phyloP scores from a whole-genome alignment of 768 basidiomycete species.

The Rhodocollybia butyracea region DNA sequence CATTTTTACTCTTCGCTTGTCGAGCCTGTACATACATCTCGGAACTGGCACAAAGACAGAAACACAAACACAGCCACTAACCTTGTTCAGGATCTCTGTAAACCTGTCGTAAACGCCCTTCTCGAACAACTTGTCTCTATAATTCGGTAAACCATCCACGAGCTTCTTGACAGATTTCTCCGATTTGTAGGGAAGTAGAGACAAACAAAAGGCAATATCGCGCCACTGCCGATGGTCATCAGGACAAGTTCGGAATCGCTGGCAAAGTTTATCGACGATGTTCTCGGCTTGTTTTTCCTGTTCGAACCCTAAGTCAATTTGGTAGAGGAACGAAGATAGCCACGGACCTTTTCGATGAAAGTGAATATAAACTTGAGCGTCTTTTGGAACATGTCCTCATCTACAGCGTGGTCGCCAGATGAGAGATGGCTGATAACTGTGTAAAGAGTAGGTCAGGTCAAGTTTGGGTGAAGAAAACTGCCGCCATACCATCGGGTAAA shows the following conservation, averaged over 20 bases:
- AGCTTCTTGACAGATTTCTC: slow-evolving; percentile 96
- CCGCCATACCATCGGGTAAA: slow-evolving; percentile 78
- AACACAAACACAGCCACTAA: slow-evolving; percentile 21
- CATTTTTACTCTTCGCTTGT: slow-evolving; percentile 85
- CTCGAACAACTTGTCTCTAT: slow-evolving; percentile 96
- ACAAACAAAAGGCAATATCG: slow-evolving; percentile 94
- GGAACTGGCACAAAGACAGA: not conserved
- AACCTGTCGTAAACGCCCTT: slow-evolving; percentile 76
- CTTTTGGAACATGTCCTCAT: slow-evolving; percentile 88
- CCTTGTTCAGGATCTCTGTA: slow-evolving; percentile 89
- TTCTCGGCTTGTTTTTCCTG: slow-evolving; percentile 98
- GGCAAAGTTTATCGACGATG: slow-evolving; percentile 96
- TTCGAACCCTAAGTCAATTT: not conserved
- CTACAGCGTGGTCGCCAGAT: slow-evolving; percentile 85
- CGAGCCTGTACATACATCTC: slow-evolving; percentile 52
- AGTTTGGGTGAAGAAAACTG: not conserved
- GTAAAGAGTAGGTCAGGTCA: slow-evolving; percentile 4
- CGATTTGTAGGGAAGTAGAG: slow-evolving; percentile 93
- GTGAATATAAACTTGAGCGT: slow-evolving; percentile 94
- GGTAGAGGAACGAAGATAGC: not conserved
- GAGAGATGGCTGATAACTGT: slow-evolving; percentile 93
- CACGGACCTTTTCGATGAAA: slow-evolving; percentile 89
- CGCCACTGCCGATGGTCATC: slow-evolving; percentile 95
- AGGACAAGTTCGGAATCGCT: slow-evolving; percentile 86
- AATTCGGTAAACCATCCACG: slow-evolving; percentile 87